These are phyloP conservation scores for Obba rivulosa DNA, from an alignment of 768 basidiomycete species.

Conservation along the genomic window DNA sequence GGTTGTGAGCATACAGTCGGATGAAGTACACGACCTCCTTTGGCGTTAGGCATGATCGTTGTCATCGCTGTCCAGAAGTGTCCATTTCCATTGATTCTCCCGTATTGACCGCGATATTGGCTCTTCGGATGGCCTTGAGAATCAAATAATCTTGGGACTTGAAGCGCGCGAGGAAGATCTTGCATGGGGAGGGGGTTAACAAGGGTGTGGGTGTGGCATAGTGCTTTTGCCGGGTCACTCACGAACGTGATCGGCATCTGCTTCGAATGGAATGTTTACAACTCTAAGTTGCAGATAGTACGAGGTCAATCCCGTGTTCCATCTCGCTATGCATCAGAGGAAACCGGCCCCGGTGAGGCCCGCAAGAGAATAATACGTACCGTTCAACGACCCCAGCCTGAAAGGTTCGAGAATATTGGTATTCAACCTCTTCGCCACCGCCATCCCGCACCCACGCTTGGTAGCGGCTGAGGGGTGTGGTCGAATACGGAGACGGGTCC, in stretches of 20 bases:
- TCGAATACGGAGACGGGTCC: slow-evolving; percentile 36
- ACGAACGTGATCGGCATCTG: slow-evolving; percentile 50
- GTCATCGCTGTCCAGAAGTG: slow-evolving; percentile 68
- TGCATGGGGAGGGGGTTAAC: no score
- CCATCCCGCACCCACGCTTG: slow-evolving; percentile 34
- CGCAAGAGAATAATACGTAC: slow-evolving; percentile 26
- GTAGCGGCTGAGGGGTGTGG: slow-evolving; percentile 38
- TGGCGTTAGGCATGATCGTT: slow-evolving; percentile 42
- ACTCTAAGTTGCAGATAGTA: slow-evolving; percentile 34
- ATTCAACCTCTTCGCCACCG: slow-evolving; percentile 32
- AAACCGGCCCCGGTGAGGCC: not conserved
- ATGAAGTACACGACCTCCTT: slow-evolving; percentile 40
- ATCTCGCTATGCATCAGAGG: not conserved
- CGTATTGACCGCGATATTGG: slow-evolving; percentile 38
- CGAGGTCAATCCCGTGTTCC: no score
- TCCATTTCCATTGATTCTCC: slow-evolving; percentile 45
- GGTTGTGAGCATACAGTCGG: slow-evolving; percentile 32
- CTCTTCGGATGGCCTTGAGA: not conserved
- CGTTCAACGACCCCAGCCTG: slow-evolving; percentile 42
- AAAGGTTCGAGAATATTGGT: slow-evolving; percentile 54
- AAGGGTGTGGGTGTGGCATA: not conserved
- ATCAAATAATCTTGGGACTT: not conserved
- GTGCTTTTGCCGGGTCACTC: slow-evolving; percentile 6
- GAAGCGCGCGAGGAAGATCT: slow-evolving; percentile 41
- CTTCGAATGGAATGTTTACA: slow-evolving; percentile 46